Base-by-base conservation (phyloP, 176 grass and related monocot genomes). In the Musa itinerans region DNA sequence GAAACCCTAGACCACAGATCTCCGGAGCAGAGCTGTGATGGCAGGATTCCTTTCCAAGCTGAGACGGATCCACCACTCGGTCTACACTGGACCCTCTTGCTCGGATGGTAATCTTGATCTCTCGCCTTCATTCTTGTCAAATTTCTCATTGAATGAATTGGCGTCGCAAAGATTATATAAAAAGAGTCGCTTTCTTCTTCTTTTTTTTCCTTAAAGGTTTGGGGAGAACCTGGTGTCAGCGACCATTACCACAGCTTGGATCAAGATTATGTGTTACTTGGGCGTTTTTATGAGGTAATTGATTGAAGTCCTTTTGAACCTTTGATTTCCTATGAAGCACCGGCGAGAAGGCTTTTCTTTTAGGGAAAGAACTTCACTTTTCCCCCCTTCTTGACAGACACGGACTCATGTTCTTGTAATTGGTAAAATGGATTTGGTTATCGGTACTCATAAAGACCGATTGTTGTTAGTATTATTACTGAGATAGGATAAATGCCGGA, bases 11-110 rank as follows among this genome's bases (percentile, higher is more conserved):
- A 43, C 34, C 34, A 43, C 34, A 43, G 34, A 43, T 43, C 34
- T 43, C 34, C 4, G 34, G 34, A 43, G 34, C 34, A 6, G 34
- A 43, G 57, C 69, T 21, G 20, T 17, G 53, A 89, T 83, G 80
- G 83, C 72, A 59, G 71, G 83, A 2, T 17, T 78, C 52, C 50
- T 81, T 52, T 78, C 79, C 8, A 82, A 73, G 7, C 22, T 83
- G 20, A 82, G 84, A 72, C 83, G 76, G 75, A 83, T 85, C 52
- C 81, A 84, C 74, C 87, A 84, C 70, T 66, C 84, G 22, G 51
- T 73, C 76, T 86, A 86, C 84, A 90, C 86, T 84, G 78, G 81
- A 73, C 78, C 14, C 61, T 90, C 23, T 86, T 90, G 81, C 69
- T 72, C 13, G 87, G 87, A 90, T 90, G 87, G 84, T 78, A 59